A percentile compares a stretch with the other conserved stretches of the same genome.
Evolutionary conservation across 352 stramenopile genomes (phyloP).

Genomic region (Sclerospora graminicola): DNA sequence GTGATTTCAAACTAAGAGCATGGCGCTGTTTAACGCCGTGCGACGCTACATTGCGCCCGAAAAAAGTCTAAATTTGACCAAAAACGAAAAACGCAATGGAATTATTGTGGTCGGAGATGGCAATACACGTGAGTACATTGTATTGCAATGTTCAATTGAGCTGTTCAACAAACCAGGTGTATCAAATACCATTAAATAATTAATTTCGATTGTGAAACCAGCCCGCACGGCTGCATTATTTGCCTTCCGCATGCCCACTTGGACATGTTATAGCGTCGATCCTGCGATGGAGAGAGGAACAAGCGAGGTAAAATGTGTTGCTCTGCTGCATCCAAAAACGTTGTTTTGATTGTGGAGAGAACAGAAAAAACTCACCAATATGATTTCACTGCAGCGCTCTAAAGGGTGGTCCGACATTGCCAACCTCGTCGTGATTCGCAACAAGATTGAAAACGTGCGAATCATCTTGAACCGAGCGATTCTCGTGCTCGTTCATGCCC

Average conservation of each 20-base stretch:
- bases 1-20: too few species aligned
- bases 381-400: too few species aligned
- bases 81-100: conserved; percentile 33
- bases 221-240: conserved; percentile 67
- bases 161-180: too few species aligned
- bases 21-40: conserved; percentile 77
- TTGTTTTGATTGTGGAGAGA: background rate
- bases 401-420: conserved; percentile 36
- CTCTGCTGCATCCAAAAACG: background rate
- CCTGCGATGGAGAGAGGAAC: conserved; percentile 63
- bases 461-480: conserved; percentile 48
- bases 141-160: background rate
- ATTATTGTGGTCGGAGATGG: conserved; percentile 74
- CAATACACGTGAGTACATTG: conserved; percentile 46
- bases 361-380: too few species aligned
- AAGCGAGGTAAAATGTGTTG: conserved; percentile 18
- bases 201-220: conserved; percentile 19
- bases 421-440: conserved; percentile 67
- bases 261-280: conserved; percentile 75
- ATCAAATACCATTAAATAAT: too few species aligned
- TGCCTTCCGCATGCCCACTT: conserved; percentile 52
- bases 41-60: conserved; percentile 46
- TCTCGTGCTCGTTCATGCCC: conserved; percentile 63
- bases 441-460: conserved; percentile 79
- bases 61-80: conserved; percentile 5